phyloP scores from a whole-genome alignment of 495 filamentous ascomycete species.

The Aspergillus egyptiacus region DNA sequence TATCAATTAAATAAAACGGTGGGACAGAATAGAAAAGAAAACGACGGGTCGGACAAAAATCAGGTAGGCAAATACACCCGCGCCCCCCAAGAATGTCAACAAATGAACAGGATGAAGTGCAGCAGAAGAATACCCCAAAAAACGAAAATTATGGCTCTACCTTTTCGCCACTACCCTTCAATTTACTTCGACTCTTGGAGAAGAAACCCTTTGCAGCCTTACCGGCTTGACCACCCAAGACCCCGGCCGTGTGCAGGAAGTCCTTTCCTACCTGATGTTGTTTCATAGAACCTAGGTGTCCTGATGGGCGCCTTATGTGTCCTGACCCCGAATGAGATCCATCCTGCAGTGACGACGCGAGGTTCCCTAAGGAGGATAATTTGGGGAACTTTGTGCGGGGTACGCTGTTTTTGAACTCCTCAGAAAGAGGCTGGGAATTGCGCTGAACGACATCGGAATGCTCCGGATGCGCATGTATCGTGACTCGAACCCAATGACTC shows the following conservation, averaged over 20 bases:
- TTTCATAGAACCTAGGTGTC: conserved; percentile 33
- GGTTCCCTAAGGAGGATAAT: conserved; percentile 29
- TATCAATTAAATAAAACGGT: conserved; percentile 19
- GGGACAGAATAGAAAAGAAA: conserved; percentile 1
- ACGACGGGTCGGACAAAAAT: too few species aligned
- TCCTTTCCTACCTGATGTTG: conserved; percentile 64
- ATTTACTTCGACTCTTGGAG: conserved; percentile 77
- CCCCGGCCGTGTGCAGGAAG: conserved; percentile 70
- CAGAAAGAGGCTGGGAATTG: conserved; percentile 27
- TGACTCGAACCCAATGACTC: conserved; percentile 60
- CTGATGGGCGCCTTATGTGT: conserved; percentile 33
- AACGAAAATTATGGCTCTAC: conserved; percentile 64
- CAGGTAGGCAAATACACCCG: too few species aligned
- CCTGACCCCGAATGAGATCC: conserved; percentile 30
- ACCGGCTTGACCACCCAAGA: conserved; percentile 61
- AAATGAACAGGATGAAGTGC: conserved; percentile 12
- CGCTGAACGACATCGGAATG: conserved; percentile 39
- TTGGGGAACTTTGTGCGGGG: conserved; percentile 46
- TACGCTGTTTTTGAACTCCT: conserved; percentile 27
- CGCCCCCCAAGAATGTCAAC: too few species aligned
- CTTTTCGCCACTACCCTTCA: conserved; percentile 67
- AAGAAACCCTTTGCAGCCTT: conserved; percentile 82
- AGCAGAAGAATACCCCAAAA: conserved; percentile 9
- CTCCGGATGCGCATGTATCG: conserved; percentile 46
- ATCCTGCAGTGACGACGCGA: conserved; percentile 41